Conservation (phyloP, 2,329 filamentous ascomycete species). For the Diaporthe velutina region DNA sequence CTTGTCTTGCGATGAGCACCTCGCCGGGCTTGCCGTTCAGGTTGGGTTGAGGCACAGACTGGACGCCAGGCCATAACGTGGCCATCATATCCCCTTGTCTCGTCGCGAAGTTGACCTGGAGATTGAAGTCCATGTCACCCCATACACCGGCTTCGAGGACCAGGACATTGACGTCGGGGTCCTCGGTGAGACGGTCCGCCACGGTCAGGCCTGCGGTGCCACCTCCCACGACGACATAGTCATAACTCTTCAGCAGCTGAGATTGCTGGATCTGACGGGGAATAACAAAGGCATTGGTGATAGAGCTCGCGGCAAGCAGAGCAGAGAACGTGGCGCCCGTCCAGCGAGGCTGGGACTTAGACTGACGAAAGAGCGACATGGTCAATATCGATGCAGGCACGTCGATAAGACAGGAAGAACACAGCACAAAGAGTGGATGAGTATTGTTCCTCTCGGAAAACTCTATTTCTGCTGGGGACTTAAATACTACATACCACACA, state of each 20-base stretch:
- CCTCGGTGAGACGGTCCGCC: slow-evolving; percentile 43
- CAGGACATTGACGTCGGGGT: slow-evolving; percentile 40
- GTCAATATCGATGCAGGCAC: slow-evolving; percentile 3
- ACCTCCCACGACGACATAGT: slow-evolving; percentile 43
- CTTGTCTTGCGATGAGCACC: slow-evolving; percentile 45
- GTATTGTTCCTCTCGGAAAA: not conserved
- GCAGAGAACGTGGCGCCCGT: slow-evolving; percentile 18
- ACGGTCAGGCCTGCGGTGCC: slow-evolving; percentile 43
- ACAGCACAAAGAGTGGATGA: not conserved
- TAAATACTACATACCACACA: not conserved
- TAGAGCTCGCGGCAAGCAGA: slow-evolving; percentile 27
- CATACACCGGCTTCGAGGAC: slow-evolving; percentile 44
- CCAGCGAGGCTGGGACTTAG: slow-evolving; percentile 24
- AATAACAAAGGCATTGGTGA: slow-evolving; percentile 23
- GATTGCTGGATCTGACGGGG: slow-evolving; percentile 19
- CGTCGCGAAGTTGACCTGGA: not conserved
- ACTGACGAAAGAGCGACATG: slow-evolving; percentile 19
- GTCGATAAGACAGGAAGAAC: not conserved
- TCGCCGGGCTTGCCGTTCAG: slow-evolving; percentile 44
- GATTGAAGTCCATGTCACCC: slow-evolving; percentile 28
- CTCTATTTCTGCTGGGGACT: too few relatives aligned
- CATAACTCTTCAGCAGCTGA: slow-evolving; percentile 37
- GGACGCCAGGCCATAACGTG: slow-evolving; percentile 1
- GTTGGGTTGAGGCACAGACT: slow-evolving; percentile 47
- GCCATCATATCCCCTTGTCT: not conserved